These are phyloP conservation scores for Westerdykella sp. DNA, from an alignment of 2,329 filamentous ascomycete genomes.

Conservation along the genomic window DNA sequence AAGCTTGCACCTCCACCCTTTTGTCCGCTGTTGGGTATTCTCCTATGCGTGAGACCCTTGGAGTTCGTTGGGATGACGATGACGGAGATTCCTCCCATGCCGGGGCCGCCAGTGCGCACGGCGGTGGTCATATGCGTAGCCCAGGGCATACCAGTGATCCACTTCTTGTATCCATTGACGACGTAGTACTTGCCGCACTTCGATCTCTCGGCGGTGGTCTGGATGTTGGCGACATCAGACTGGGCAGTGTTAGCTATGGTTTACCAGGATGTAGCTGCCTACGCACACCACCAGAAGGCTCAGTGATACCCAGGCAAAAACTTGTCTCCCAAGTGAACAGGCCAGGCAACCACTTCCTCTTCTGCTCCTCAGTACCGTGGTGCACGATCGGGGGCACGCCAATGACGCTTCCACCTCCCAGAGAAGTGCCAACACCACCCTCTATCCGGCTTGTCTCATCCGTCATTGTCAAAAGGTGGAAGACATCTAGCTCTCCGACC, in stretches of 20 bases:
- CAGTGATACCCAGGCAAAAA: conserved; percentile 61
- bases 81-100: conserved; percentile 51
- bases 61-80: conserved; percentile 50
- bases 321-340: conserved; percentile 54
- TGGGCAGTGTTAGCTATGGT: conserved; percentile 5
- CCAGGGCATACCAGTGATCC: conserved; percentile 59
- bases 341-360: conserved; percentile 52
- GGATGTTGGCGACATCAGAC: conserved; percentile 59
- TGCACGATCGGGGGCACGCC: conserved; percentile 59
- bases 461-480: conserved; percentile 45
- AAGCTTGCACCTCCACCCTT: conserved; percentile 57
- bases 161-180: conserved; percentile 63
- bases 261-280: no score
- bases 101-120: conserved; percentile 53
- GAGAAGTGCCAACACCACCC: conserved; percentile 52
- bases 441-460: conserved; percentile 53
- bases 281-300: conserved; percentile 48
- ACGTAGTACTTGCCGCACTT: conserved; percentile 65
- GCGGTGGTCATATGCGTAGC: conserved; percentile 58
- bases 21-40: conserved; percentile 61
- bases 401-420: conserved; percentile 57
- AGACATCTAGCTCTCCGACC: conserved; percentile 33
- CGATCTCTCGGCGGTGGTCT: conserved; percentile 63
- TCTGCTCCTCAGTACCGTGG: conserved; percentile 56
- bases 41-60: conserved; percentile 48